A percentile compares a stretch with the other conserved stretches of the same genome.
These are phyloP conservation scores for Colletotrichum eremochloae DNA, from an alignment of 2,329 filamentous ascomycete genomes.

Conservation along the genomic window DNA sequence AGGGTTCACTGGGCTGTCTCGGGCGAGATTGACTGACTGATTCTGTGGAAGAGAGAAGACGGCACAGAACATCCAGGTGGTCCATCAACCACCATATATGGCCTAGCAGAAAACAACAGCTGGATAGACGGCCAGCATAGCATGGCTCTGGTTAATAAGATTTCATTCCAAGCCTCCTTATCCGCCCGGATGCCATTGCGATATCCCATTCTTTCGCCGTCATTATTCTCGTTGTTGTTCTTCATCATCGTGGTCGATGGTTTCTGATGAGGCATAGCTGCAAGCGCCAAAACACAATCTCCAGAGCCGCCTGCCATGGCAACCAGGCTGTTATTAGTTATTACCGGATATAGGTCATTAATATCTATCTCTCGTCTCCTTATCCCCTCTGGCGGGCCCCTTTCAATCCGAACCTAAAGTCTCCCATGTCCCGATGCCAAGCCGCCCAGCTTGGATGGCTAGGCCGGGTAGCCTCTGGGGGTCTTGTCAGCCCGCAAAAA, in stretches of 20 bases:
- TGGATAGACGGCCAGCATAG: slow-evolving; percentile 4
- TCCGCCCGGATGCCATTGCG: background rate
- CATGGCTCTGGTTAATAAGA: slow-evolving; percentile 21
- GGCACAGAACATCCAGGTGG: slow-evolving; percentile 22
- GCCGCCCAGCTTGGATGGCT: slow-evolving; percentile 22
- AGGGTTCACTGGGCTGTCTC: background rate
- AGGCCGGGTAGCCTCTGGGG: slow-evolving; percentile 15
- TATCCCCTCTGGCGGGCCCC: slow-evolving; percentile 1
- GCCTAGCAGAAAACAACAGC: slow-evolving; percentile 26
- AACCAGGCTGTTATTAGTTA: slow-evolving; percentile 1
- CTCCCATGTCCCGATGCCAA: slow-evolving; percentile 38
- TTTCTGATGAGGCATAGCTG: background rate
- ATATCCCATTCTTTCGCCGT: background rate
- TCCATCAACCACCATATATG: slow-evolving; percentile 9
- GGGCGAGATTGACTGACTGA: background rate
- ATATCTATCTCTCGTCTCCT: background rate
- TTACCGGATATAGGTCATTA: slow-evolving; percentile 2
- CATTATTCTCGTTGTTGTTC: background rate
- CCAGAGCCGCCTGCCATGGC: slow-evolving; percentile 2
- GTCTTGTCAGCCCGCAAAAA: slow-evolving; percentile 25
- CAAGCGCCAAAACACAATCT: background rate
- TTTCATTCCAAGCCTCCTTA: slow-evolving; percentile 31
- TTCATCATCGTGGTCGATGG: background rate
- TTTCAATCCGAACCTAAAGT: slow-evolving; percentile 26
- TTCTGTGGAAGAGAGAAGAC: background rate